These are phyloP conservation scores for Penicillium simplicissimum DNA, from an alignment of 495 filamentous ascomycete genomes.

Conservation along the genomic window DNA sequence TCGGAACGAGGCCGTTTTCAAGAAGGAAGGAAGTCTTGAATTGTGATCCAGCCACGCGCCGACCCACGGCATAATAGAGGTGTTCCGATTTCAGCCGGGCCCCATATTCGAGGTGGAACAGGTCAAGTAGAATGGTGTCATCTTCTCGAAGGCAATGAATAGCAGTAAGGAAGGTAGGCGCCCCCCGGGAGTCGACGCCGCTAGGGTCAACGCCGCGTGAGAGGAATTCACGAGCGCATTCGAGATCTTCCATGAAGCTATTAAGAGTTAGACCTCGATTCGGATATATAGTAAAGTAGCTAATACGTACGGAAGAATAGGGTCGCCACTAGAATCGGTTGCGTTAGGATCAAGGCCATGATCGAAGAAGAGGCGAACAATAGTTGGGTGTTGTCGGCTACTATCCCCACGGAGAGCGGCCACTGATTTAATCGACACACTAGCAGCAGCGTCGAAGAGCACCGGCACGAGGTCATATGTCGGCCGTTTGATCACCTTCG, in stretches of 20 bases:
- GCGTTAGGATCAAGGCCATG: conserved; percentile 93
- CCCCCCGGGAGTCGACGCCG: conserved; percentile 1
- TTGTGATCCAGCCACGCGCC: background rate
- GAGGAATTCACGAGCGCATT: conserved; percentile 17
- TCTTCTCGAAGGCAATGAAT: background rate
- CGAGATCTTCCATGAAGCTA: conserved; percentile 7
- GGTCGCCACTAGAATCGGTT: conserved; percentile 61
- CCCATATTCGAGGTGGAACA: conserved; percentile 15
- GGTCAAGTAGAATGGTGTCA: conserved; percentile 3
- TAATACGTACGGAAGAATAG: conserved; percentile 9
- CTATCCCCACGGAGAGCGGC: conserved; percentile 1
- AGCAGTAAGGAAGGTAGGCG: conserved; percentile 3
- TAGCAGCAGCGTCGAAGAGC: conserved; percentile 14
- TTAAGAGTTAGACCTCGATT: background rate
- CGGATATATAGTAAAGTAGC: background rate
- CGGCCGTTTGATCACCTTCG: too few relatives aligned
- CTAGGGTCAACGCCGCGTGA: conserved; percentile 15
- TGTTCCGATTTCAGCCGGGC: conserved; percentile 9
- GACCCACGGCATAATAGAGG: conserved; percentile 12
- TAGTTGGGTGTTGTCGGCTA: conserved; percentile 1
- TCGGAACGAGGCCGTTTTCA: conserved; percentile 19
- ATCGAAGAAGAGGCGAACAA: conserved; percentile 48
- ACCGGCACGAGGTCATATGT: conserved; percentile 12
- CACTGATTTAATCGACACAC: conserved; percentile 4
- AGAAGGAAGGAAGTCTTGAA: conserved; percentile 19